Evolutionary conservation across 2,329 filamentous ascomycete genomes (phyloP).

Genomic region (Xylaria sp.): DNA sequence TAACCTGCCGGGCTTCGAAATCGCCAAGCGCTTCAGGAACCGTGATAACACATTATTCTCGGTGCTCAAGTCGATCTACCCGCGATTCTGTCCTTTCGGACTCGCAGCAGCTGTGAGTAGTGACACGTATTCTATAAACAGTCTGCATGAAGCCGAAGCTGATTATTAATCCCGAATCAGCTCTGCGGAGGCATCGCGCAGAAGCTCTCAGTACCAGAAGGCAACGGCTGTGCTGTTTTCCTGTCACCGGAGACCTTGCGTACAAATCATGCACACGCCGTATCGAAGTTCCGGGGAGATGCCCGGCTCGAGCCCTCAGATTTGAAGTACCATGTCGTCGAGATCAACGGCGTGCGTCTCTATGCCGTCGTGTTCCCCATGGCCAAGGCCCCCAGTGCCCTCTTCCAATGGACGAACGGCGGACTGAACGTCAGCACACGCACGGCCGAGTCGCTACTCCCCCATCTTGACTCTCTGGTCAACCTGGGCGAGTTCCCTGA

Average conservation of each 20-base stretch:
- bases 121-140: not conserved
- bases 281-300: slow-evolving; percentile 34
- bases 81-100: slow-evolving; percentile 41
- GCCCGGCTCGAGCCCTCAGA: slow-evolving; percentile 33
- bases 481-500: slow-evolving; percentile 32
- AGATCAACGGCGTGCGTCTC: slow-evolving; percentile 38
- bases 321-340: slow-evolving; percentile 38
- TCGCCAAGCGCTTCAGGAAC: slow-evolving; percentile 36
- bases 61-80: slow-evolving; percentile 41
- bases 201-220: slow-evolving; percentile 27
- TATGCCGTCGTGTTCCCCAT: slow-evolving; percentile 41
- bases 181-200: slow-evolving; percentile 36
- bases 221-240: slow-evolving; percentile 29
- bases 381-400: slow-evolving; percentile 33
- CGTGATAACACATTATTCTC: slow-evolving; percentile 36
- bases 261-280: slow-evolving; percentile 29
- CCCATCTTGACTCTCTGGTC: slow-evolving; percentile 32
- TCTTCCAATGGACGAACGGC: slow-evolving; percentile 42
- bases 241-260: slow-evolving; percentile 28
- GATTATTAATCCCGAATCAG: slow-evolving; percentile 22
- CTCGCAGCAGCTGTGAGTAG: slow-evolving; percentile 32
- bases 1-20: slow-evolving; percentile 42
- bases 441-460: slow-evolving; percentile 40
- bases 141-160: not conserved
- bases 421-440: slow-evolving; percentile 45